Percentiles rank a stretch among this genome's conserved stretches.
phyloP scores from a whole-genome alignment of 2,329 filamentous ascomycete species.

The Penicillium sp. region DNA sequence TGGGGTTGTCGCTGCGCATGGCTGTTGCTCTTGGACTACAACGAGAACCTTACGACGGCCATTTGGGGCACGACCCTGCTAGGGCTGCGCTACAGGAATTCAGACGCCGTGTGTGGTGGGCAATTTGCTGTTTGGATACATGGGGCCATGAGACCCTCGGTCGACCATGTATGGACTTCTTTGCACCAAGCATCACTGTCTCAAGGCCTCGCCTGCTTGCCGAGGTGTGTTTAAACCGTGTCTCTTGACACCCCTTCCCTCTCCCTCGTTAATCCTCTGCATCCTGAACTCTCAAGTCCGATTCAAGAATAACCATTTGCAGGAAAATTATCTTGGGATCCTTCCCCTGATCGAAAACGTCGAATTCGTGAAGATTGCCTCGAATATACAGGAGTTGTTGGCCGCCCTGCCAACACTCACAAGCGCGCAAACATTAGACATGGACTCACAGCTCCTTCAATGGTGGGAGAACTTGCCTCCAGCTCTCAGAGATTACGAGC shows the following conservation, averaged over 20 bases:
- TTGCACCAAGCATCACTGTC: constrained; percentile 67
- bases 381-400: constrained; percentile 73
- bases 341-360: constrained; percentile 74
- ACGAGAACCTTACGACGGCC: constrained; percentile 57
- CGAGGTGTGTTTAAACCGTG: constrained; percentile 18
- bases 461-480: constrained; percentile 73
- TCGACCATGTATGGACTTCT: constrained; percentile 69
- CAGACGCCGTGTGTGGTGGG: constrained; percentile 72
- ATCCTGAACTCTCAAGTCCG: not conserved
- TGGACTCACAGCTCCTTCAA: constrained; percentile 68
- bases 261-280: not conserved
- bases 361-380: constrained; percentile 75
- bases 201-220: constrained; percentile 58
- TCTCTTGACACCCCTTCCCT: not conserved
- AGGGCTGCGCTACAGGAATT: constrained; percentile 60
- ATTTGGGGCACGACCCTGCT: constrained; percentile 35
- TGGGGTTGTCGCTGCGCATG: constrained; percentile 74
- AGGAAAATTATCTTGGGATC: constrained; percentile 63
- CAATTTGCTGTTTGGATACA: constrained; percentile 70
- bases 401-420: constrained; percentile 68
- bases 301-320: constrained; percentile 23
- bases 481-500: constrained; percentile 65
- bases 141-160: constrained; percentile 73
- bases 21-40: constrained; percentile 72
- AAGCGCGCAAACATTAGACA: constrained; percentile 63